Evolutionary conservation across 495 filamentous ascomycete species (phyloP).

Genomic region (Choiromyces venosus): DNA sequence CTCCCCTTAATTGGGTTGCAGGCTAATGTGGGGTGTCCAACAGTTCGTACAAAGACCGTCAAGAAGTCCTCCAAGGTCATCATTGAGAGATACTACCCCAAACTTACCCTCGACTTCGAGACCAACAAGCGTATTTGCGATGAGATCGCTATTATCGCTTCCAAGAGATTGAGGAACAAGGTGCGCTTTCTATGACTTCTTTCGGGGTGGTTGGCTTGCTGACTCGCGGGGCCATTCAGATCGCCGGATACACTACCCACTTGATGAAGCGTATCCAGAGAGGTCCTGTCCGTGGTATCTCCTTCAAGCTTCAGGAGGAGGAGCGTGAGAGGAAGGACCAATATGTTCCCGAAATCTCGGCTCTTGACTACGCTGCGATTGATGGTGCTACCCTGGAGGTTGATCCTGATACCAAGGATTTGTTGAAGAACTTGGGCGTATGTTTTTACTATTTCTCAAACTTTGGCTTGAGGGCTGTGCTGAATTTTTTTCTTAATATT

Average conservation of each 20-base stretch:
- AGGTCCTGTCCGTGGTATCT: slow-evolving; percentile 98
- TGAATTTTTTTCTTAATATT: slow-evolving; percentile 12
- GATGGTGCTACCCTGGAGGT: slow-evolving; percentile 92
- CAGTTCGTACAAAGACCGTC: slow-evolving; percentile 64
- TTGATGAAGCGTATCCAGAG: slow-evolving; percentile 99
- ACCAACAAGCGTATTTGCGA: slow-evolving; percentile 99
- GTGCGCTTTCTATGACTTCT: slow-evolving; percentile 45
- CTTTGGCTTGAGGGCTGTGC: background rate
- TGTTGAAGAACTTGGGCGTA: slow-evolving; percentile 97
- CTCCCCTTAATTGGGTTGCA: slow-evolving; percentile 42
- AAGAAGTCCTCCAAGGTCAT: slow-evolving; percentile 99
- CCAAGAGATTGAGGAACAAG: slow-evolving; percentile 98
- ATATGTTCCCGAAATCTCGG: slow-evolving; percentile 97
- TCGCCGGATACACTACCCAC: slow-evolving; percentile 97
- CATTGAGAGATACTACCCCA: slow-evolving; percentile 98
- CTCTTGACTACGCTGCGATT: slow-evolving; percentile 90
- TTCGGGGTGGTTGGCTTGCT: background rate
- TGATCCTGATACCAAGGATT: slow-evolving; percentile 93
- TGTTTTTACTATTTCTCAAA: slow-evolving; percentile 44
- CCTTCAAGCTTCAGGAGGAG: slow-evolving; percentile 99
- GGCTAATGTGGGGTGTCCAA: slow-evolving; percentile 42
- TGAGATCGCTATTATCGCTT: slow-evolving; percentile 99
- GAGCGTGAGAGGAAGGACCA: slow-evolving; percentile 99
- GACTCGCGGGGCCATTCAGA: slow-evolving; percentile 50
- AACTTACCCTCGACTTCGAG: slow-evolving; percentile 98